Conservation (phyloP, 495 filamentous ascomycete genomes). For the Penicillium samsonianum region DNA sequence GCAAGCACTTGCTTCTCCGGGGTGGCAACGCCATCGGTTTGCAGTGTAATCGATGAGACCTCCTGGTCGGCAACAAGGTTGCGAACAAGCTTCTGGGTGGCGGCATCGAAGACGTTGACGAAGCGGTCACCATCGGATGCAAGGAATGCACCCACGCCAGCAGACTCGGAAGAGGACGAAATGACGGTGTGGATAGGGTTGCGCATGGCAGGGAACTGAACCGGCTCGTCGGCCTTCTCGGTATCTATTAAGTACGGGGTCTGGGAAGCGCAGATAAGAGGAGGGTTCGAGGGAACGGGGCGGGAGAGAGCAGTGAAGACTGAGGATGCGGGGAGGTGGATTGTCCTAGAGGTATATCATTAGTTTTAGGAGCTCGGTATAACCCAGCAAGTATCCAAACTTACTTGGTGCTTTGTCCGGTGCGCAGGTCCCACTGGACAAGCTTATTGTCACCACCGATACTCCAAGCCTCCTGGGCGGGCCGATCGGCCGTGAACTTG, state of each 20-base stretch:
- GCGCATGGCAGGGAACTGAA: constrained; percentile 54
- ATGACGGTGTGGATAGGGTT: constrained; percentile 55
- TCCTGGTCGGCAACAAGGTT: constrained; percentile 57
- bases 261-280: constrained; percentile 58
- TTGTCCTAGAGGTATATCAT: constrained; percentile 37
- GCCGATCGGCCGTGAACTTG: constrained; percentile 51
- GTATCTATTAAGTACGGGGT: constrained; percentile 53
- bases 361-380: constrained; percentile 4
- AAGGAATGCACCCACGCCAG: constrained; percentile 38
- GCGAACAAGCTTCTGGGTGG: constrained; percentile 46
- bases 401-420: constrained; percentile 50
- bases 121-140: constrained; percentile 57
- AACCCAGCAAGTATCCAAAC: constrained; percentile 7
- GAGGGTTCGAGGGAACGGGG: constrained; percentile 42
- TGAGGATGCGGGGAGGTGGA: constrained; percentile 50
- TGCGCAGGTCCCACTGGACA: constrained; percentile 60
- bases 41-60: constrained; percentile 42
- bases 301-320: constrained; percentile 43
- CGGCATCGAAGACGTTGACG: constrained; percentile 55
- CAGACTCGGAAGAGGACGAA: constrained; percentile 39
- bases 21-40: constrained; percentile 19
- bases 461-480: constrained; percentile 56
- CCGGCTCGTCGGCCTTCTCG: constrained; percentile 42
- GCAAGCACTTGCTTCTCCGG: constrained; percentile 48
- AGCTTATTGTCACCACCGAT: constrained; percentile 60